Base-by-base conservation (phyloP, 352 stramenopile species). In the Globisporangium nagaii region DNA sequence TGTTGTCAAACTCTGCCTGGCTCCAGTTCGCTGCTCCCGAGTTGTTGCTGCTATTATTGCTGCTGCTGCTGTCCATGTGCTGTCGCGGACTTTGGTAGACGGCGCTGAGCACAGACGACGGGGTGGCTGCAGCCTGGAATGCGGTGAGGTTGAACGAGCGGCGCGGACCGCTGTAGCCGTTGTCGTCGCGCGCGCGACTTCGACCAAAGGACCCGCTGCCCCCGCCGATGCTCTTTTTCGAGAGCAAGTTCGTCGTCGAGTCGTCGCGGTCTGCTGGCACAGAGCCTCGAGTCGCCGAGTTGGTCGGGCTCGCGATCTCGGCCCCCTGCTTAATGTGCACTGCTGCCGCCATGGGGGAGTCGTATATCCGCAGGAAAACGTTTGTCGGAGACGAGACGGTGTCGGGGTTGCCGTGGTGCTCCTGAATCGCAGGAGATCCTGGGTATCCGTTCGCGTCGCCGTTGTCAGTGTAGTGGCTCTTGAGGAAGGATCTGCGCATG, bases 361-460 rank as follows among this genome's bases (percentile, higher is more conserved):
- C 80, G 41, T 86, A 91, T 45, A 85, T 71, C 6, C 78, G 74
- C 49, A 91, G 54, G 53, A 89, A 91, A 1, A 89, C 68, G 11
- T 67, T 74, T 5, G 75, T 63, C 8, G 75, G 68, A 19, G 77
- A 86, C 2, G 32, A 37, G n/a, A 58, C 27, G 20, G 42, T 22
- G 17, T 54, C 42, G 9, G 34, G 37, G 6, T 44, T 50, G n/a
- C 25, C 36, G 4, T 24, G 9, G n/a, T 32, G 30, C 9, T 37
- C n/a, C 12, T 34, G 43, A 8, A 28, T 37, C 12, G n/a, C 27
- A n/a, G 27, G 43, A 2, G 43, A 50, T 1, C 12, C 13, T n/a
- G 43, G 43, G 27, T 37, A 50, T 43, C n/a, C 37, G 24, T 2
- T 46, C 24, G 20, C 13, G 6, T 71, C 65, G 11, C 63, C 65